These are phyloP conservation scores for Botrytis byssoidea DNA, from an alignment of 2,329 filamentous ascomycete genomes.

Conservation along the genomic window DNA sequence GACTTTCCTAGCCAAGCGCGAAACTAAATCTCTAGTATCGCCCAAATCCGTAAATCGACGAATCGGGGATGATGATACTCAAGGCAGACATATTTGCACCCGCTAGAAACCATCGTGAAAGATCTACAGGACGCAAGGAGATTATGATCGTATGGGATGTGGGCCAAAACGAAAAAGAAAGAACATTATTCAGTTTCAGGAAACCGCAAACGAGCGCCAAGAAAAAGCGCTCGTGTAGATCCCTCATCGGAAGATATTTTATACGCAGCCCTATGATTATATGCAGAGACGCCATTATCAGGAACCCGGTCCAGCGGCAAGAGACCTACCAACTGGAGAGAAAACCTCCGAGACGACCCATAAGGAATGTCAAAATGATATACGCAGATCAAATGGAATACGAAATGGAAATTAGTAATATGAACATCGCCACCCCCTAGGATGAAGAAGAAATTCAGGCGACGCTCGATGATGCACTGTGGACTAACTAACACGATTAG, in stretches of 20 bases:
- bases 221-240: neutral
- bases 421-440: neutral
- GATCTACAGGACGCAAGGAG: neutral
- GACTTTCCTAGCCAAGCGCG: neutral
- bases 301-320: neutral
- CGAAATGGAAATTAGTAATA: neutral
- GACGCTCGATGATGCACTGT: neutral
- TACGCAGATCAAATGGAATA: neutral
- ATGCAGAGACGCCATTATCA: neutral
- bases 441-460: neutral
- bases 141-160: neutral
- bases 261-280: slow-evolving; percentile 3
- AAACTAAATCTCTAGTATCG: neutral
- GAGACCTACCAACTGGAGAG: neutral
- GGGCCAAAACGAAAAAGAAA: neutral
- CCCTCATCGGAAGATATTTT: neutral
- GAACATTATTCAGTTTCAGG: neutral
- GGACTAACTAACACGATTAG: neutral
- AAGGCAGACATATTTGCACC: neutral
- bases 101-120: neutral
- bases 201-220: neutral
- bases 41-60: neutral
- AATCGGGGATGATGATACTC: neutral
- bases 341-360: neutral
- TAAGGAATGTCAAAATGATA: neutral